Percentiles rank a stretch among this genome's conserved stretches.
Evolutionary conservation across 257 asterid genomes (phyloP).

Genomic region (Dorcoceras hygrometricum): DNA sequence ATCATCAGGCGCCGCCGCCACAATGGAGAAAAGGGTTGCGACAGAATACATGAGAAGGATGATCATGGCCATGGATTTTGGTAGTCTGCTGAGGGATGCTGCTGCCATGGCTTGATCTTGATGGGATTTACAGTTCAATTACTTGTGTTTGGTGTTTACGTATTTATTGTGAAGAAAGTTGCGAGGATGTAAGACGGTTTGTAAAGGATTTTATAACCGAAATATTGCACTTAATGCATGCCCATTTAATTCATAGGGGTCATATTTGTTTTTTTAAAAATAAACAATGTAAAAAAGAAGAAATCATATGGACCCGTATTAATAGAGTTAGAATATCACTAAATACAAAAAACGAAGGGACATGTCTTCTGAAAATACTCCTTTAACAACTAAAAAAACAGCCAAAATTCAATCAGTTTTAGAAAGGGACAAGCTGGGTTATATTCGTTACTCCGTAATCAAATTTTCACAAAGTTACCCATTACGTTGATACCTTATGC

Average conservation of each 20-base stretch:
- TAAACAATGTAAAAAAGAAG: too few relatives aligned
- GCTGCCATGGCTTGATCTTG: neutral
- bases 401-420: neutral
- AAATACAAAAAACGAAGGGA: too few relatives aligned
- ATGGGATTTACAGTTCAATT: neutral
- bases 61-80: neutral
- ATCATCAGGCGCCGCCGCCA: neutral
- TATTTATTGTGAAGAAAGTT: neutral
- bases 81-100: neutral
- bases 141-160: neutral
- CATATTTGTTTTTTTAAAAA: too few relatives aligned
- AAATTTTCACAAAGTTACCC: conserved; percentile 27
- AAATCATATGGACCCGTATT: too few relatives aligned
- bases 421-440: neutral
- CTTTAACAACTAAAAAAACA: too few relatives aligned
- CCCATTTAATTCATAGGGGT: neutral
- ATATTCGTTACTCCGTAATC: conserved; percentile 30
- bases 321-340: too few relatives aligned
- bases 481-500: conserved; percentile 19
- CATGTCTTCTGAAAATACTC: too few relatives aligned
- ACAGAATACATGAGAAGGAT: neutral
- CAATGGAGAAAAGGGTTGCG: neutral
- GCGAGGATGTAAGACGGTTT: neutral
- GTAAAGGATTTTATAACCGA: neutral
- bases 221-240: neutral